These are phyloP conservation scores for Penicillium manginii DNA, from an alignment of 495 filamentous ascomycete species.

Conservation along the genomic window DNA sequence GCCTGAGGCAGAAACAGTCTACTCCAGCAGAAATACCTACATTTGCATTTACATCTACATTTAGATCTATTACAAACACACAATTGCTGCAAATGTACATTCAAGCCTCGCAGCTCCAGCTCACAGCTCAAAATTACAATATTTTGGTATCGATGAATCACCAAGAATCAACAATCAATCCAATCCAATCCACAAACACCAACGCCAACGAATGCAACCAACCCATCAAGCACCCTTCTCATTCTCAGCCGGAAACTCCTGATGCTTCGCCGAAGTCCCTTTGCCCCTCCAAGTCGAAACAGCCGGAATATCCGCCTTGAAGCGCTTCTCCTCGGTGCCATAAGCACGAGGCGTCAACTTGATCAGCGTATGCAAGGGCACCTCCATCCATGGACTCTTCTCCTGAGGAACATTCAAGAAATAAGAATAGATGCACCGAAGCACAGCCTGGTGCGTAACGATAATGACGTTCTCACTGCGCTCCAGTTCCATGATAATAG, in stretches of 20 bases:
- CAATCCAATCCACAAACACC: not conserved
- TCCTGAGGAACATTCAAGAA: constrained; percentile 97
- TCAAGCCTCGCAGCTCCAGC: not conserved
- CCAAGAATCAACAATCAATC: not conserved
- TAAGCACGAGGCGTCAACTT: constrained; percentile 96
- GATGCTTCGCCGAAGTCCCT: constrained; percentile 81
- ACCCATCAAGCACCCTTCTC: constrained; percentile 14
- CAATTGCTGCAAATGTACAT: not conserved
- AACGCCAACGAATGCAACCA: not conserved
- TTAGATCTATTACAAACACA: too few relatives aligned
- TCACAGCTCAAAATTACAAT: not conserved
- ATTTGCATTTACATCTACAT: not conserved
- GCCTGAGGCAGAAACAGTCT: not conserved
- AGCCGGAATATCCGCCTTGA: constrained; percentile 87
- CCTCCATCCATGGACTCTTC: constrained; percentile 94
- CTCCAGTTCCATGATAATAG: constrained; percentile 99
- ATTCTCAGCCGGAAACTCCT: constrained; percentile 44
- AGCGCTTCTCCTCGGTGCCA: constrained; percentile 81
- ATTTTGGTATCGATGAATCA: constrained; percentile 2
- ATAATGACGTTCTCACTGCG: constrained; percentile 95
- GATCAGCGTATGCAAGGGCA: constrained; percentile 92
- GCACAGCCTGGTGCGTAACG: constrained; percentile 94
- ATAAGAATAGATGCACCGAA: constrained; percentile 97
- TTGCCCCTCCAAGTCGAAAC: constrained; percentile 95
- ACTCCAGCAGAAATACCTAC: not conserved